A percentile compares a stretch with the other conserved stretches of the same genome.
Evolutionary conservation across 2,329 filamentous ascomycete species (phyloP).

Genomic region (Fusarium tricinctum): DNA sequence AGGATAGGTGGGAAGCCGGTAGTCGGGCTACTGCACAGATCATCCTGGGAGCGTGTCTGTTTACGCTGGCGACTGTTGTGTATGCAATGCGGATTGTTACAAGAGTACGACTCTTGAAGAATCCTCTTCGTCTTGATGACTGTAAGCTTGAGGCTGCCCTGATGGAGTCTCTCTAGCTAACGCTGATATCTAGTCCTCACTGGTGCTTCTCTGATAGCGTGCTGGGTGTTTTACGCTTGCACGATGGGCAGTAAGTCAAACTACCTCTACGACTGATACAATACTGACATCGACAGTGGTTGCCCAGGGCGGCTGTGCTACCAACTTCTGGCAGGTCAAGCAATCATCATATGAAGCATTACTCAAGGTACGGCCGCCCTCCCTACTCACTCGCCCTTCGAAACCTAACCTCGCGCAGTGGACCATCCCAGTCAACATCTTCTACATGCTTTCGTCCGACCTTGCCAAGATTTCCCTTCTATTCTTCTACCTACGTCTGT

Average conservation of each 20-base stretch:
- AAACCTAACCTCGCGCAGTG: constrained; percentile 24
- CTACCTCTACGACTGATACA: rapidly evolving
- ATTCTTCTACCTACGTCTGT: constrained; percentile 44
- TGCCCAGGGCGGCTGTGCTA: constrained; percentile 35
- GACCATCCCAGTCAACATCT: constrained; percentile 47
- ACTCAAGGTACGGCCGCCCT: constrained; percentile 17
- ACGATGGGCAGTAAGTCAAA: constrained; percentile 43
- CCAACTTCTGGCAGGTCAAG: constrained; percentile 43
- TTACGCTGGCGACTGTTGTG: constrained; percentile 30
- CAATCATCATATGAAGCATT: constrained; percentile 27
- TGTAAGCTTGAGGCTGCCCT: neutral
- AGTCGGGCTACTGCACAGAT: constrained; percentile 29
- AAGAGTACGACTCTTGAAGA: constrained; percentile 30
- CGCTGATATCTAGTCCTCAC: constrained; percentile 14
- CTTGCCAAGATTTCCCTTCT: constrained; percentile 44
- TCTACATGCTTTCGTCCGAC: constrained; percentile 46
- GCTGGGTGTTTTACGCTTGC: constrained; percentile 43
- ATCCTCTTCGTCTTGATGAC: constrained; percentile 35
- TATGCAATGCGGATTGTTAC: constrained; percentile 36
- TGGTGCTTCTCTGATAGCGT: constrained; percentile 39
- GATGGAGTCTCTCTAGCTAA: neutral
- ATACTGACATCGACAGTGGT: constrained; percentile 27
- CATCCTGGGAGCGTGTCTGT: constrained; percentile 33
- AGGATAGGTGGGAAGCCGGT: constrained; percentile 39
- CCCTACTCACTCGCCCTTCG: rapidly evolving